Evolutionary conservation across 2,329 filamentous ascomycete species (phyloP), one percentile per base, ranked within the genome.

Genomic region (Verticillium klebahnii): DNA sequence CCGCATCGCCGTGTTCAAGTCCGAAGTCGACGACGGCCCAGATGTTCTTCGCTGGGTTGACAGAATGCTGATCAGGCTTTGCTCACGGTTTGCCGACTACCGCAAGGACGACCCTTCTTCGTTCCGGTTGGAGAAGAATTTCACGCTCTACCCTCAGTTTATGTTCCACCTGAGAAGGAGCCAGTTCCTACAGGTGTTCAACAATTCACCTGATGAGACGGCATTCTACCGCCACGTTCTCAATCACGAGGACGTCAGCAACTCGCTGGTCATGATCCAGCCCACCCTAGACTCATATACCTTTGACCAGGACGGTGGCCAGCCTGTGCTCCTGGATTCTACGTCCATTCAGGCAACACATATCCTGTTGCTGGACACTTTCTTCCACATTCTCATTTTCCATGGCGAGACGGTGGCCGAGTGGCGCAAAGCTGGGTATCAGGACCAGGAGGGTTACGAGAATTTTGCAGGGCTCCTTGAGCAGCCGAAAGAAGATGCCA

Each of bases 361-460:
- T 63, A 91, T 98, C 64, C 85, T 99, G 58, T 87, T 99, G 12
- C 88, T 99, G 61, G 95, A 99, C 71, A 98, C 95, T 0, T 99
- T 99, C 82, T 99, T 99, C 85, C 95, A 99, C 75, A 99, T 99
- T 65, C 86, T 99, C 61, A 99, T 99, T 69, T 99, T 98, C 85
- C 93, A 99, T 71, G 95, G 95, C 65, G 94, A 99, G 81, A 98
- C 94, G 0, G 91, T 98, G 76, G 95, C 95, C 1, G 93, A 97
- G 74, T 99, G 95, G 95, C 89, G 93, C 67, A 98, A 99, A 77
- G 93, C 93, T 19, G 95, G 95, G 1, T 99, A 99, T 73, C 95
- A 99, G 69, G 93, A 97, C 2, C 94, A 98, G 75, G 94, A 97
- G 73, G 95, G 95, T 11, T 99, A 99, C 72, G 95, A 98, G 76